Conservation (phyloP, 495 filamentous ascomycete species). For the Trichoderma erinaceum region DNA sequence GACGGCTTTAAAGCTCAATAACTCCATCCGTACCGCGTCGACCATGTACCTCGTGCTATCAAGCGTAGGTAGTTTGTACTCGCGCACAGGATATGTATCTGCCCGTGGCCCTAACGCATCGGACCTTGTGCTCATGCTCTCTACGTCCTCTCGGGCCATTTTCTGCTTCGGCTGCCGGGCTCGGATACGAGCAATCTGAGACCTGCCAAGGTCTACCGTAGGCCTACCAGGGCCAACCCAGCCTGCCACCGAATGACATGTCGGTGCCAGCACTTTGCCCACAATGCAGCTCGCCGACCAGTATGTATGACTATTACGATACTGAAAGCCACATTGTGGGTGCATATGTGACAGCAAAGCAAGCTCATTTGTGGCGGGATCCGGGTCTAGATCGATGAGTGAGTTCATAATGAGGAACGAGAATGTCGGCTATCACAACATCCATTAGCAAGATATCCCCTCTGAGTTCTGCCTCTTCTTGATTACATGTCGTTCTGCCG, state of each 20-base stretch:
- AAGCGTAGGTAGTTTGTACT: constrained; percentile 46
- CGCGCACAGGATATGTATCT: constrained; percentile 50
- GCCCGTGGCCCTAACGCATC: constrained; percentile 58
- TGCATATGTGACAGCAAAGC: constrained; percentile 55
- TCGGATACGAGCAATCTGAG: constrained; percentile 57
- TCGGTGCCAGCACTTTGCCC: constrained; percentile 70
- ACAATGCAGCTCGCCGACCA: constrained; percentile 64
- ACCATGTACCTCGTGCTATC: constrained; percentile 37
- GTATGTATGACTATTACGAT: constrained; percentile 60
- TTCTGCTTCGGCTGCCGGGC: constrained; percentile 41
- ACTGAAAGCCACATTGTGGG: constrained; percentile 64
- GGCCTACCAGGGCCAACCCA: constrained; percentile 66
- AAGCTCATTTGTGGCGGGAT: constrained; percentile 51
- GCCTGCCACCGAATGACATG: constrained; percentile 59
- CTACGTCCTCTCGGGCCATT: constrained; percentile 48
- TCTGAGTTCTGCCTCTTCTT: background rate
- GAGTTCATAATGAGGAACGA: constrained; percentile 68
- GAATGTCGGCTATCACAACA: constrained; percentile 41
- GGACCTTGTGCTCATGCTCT: constrained; percentile 53
- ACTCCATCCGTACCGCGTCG: constrained; percentile 61
- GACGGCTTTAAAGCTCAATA: constrained; percentile 32
- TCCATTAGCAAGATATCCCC: background rate
- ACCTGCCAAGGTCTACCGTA: constrained; percentile 52
- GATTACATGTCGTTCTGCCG: background rate
- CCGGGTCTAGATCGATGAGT: constrained; percentile 63